A percentile compares a stretch with the other conserved stretches of the same genome.
phyloP scores from a whole-genome alignment of 2,329 filamentous ascomycete genomes.

The Aspergillus nomiae region DNA sequence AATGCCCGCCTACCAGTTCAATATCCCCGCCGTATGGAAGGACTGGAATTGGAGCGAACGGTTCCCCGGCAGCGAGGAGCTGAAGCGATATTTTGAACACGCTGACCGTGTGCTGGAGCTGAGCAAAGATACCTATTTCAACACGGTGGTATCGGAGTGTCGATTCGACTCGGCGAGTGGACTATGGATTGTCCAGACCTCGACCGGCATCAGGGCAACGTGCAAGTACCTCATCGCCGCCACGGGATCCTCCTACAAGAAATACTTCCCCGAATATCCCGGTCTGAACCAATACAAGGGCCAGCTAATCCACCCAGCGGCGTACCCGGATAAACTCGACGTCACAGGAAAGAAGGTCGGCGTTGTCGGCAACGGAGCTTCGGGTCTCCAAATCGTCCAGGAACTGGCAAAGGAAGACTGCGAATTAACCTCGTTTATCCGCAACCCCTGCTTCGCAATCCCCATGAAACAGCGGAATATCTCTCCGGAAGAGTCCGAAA shows the following conservation, averaged over 20 bases:
- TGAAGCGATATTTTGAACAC: constrained; percentile 51
- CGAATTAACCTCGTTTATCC: constrained; percentile 57
- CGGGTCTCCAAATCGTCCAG: constrained; percentile 60
- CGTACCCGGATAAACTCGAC: constrained; percentile 54
- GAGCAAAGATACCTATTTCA: constrained; percentile 49
- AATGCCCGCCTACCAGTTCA: constrained; percentile 57
- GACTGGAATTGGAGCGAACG: constrained; percentile 47
- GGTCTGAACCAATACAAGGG: constrained; percentile 53
- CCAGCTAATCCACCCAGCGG: constrained; percentile 56
- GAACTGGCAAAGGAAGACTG: constrained; percentile 56
- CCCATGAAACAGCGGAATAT: constrained; percentile 11
- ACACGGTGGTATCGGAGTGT: constrained; percentile 26
- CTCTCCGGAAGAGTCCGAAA: constrained; percentile 26
- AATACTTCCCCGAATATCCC: constrained; percentile 42
- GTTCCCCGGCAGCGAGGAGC: constrained; percentile 37
- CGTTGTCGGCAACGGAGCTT: constrained; percentile 58
- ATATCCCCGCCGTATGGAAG: constrained; percentile 51
- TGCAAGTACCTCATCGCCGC: constrained; percentile 51
- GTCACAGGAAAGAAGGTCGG: constrained; percentile 52
- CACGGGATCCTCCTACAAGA: not conserved
- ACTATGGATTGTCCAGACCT: constrained; percentile 49
- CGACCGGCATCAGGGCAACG: constrained; percentile 44
- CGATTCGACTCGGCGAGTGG: constrained; percentile 28
- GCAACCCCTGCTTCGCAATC: constrained; percentile 67
- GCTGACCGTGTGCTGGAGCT: constrained; percentile 48